Percentiles rank a stretch among this genome's conserved stretches.
These are phyloP conservation scores for Aspergillus hortae DNA, from an alignment of 2,329 filamentous ascomycete species.

Conservation along the genomic window DNA sequence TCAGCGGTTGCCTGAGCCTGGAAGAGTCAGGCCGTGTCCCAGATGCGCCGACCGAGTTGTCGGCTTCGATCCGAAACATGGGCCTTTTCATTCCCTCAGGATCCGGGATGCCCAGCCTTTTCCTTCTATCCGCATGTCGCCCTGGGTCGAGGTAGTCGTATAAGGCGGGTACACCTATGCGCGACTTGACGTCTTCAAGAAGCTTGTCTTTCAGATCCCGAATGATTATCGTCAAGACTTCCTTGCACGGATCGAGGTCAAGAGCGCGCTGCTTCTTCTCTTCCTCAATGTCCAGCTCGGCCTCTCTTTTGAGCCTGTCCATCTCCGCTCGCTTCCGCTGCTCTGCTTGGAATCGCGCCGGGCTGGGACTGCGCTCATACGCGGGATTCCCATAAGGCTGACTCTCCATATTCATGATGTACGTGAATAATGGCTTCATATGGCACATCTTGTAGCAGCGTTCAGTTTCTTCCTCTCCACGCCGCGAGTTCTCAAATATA, in stretches of 20 bases:
- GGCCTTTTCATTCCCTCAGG: slow-evolving; percentile 59
- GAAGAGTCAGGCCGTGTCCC: slow-evolving; percentile 43
- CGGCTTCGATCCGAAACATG: slow-evolving; percentile 54
- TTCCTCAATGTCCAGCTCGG: slow-evolving; percentile 78
- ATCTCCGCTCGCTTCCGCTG: slow-evolving; percentile 61
- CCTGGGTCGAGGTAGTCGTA: slow-evolving; percentile 78
- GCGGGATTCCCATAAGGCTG: slow-evolving; percentile 65
- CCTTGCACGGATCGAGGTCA: slow-evolving; percentile 83
- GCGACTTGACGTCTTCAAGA: slow-evolving; percentile 81
- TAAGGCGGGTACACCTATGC: slow-evolving; percentile 76
- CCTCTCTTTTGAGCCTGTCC: slow-evolving; percentile 65
- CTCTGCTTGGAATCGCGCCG: slow-evolving; percentile 43
- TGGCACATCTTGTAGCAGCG: slow-evolving; percentile 76
- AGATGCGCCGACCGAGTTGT: slow-evolving; percentile 64
- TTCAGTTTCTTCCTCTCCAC: slow-evolving; percentile 75
- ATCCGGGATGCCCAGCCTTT: slow-evolving; percentile 72
- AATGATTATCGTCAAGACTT: slow-evolving; percentile 74
- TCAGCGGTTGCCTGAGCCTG: slow-evolving; percentile 37
- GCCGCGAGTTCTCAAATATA: slow-evolving; percentile 74
- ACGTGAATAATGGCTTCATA: slow-evolving; percentile 83
- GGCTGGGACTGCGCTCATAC: slow-evolving; percentile 52
- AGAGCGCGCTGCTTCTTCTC: slow-evolving; percentile 85
- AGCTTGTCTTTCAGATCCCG: slow-evolving; percentile 82
- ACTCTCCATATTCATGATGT: slow-evolving; percentile 86
- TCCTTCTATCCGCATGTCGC: slow-evolving; percentile 74